Base-by-base conservation (phyloP, 108 stramenopile species). In the Mediolabrus comicus region DNA sequence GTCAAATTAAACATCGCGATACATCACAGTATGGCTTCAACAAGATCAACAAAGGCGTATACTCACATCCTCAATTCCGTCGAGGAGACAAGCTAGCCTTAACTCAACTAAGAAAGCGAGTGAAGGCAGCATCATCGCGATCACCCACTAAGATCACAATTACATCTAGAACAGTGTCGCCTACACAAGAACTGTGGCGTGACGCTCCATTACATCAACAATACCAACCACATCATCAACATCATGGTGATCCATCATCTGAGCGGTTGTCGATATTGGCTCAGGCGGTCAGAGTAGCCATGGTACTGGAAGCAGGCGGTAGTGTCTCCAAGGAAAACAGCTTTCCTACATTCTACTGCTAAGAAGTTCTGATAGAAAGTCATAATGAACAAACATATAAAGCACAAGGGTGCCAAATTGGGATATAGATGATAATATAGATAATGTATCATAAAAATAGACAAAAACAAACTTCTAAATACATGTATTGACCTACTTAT, bases 1-100 rank as follows among this genome's bases (percentile, higher is more conserved):
- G n/a, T n/a, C n/a, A n/a, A n/a, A n/a, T n/a, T n/a, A n/a, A n/a
- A n/a, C n/a, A n/a, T n/a, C n/a, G n/a, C n/a, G n/a, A n/a, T n/a
- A 67, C 29, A 30, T 29, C 67, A 39, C 72, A 89, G 91, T 94
- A 94, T 77, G 92, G 92, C 54, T 94, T 94, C 61, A 62, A 85
- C 35, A 94, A 94, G 65, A 74, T 88, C 35, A 86, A 88, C 26
- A 80, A 87, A 64, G 92, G 92, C 59, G 86, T 84, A 79, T 94
- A 94, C 67, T 83, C 81, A 9, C 88, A 94, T 61, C 85, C 90
- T 22, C 65, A 74, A 24, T 94, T 94, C 65, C 41, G 69, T 13
- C 71, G 88, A 24, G 86, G 86, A 1, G 59, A 80, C 5, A 77
- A 83, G 11, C 84, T 88, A n/a, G 62, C 57, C 13, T 74, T 92